Conservation (phyloP, 2,329 filamentous ascomycete species). For the Aspergillus fumigatiaffinis region DNA sequence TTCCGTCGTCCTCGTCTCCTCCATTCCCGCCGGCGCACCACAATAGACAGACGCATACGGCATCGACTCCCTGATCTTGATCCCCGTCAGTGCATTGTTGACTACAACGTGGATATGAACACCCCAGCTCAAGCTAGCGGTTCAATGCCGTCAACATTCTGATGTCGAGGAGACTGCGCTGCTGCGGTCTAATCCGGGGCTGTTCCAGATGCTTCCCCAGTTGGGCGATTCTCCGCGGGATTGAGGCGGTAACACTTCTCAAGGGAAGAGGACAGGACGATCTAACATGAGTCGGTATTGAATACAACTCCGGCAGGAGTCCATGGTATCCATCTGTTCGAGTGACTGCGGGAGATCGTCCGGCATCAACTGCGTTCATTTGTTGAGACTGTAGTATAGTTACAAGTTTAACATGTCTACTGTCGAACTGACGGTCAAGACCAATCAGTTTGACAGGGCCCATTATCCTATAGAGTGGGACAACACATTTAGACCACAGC, state of each 20-base stretch:
- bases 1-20: conserved; percentile 52
- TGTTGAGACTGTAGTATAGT: neutral
- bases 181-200: conserved; percentile 58
- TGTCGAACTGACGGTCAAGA: neutral
- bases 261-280: neutral
- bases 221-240: too few species aligned
- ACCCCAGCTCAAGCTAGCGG: conserved; percentile 55
- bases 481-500: neutral
- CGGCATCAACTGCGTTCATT: neutral
- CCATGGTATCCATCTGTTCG: neutral
- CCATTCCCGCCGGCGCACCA: conserved; percentile 53
- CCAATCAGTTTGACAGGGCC: neutral
- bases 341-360: neutral
- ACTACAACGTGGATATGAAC: conserved; percentile 61
- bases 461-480: neutral
- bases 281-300: neutral
- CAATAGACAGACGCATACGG: conserved; percentile 50
- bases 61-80: conserved; percentile 60
- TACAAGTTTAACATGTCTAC: neutral
- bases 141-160: conserved; percentile 63
- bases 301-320: neutral
- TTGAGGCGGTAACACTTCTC: too few species aligned
- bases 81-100: conserved; percentile 59
- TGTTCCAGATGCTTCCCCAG: conserved; percentile 48
- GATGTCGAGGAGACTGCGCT: conserved; percentile 60